Conservation (phyloP, 257 asterid species). For the Parsonsia alboflavescens region DNA sequence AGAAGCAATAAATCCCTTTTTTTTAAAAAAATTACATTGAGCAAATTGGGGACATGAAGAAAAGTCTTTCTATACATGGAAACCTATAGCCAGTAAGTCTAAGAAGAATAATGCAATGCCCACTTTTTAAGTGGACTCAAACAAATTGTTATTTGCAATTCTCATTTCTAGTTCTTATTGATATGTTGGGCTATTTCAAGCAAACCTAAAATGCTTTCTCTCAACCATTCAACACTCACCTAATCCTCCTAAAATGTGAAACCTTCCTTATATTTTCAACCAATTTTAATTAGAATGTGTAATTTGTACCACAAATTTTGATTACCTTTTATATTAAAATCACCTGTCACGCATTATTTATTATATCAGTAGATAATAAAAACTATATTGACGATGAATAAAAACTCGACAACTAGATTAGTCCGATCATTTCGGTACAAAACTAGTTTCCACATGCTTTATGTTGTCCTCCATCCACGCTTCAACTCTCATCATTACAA, state of each 20-base stretch:
- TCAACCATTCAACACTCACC: not conserved
- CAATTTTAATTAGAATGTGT: not conserved
- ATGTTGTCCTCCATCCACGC: too few species aligned
- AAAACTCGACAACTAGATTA: too few species aligned
- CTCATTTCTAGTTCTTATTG: slow-evolving; percentile 3
- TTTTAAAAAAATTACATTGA: slow-evolving; percentile 2
- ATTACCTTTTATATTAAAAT: not conserved
- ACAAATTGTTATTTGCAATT: not conserved
- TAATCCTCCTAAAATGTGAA: slow-evolving; percentile 6
- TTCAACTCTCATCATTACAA: too few species aligned
- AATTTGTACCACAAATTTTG: not conserved
- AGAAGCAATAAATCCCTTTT: slow-evolving; percentile 1
- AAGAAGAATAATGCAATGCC: slow-evolving; percentile 4
- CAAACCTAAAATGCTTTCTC: not conserved
- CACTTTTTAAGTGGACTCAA: slow-evolving; percentile 9
- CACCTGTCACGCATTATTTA: too few species aligned
- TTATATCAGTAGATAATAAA: too few species aligned
- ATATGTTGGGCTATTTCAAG: slow-evolving; percentile 8
- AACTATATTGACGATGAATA: too few species aligned
- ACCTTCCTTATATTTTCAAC: not conserved
- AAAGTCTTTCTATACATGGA: not conserved
- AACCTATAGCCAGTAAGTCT: not conserved
- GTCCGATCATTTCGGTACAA: too few species aligned
- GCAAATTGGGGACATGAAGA: not conserved
- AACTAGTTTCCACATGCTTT: too few species aligned